phyloP scores from a whole-genome alignment of 257 asterid genomes.

The Plantago ovata region DNA sequence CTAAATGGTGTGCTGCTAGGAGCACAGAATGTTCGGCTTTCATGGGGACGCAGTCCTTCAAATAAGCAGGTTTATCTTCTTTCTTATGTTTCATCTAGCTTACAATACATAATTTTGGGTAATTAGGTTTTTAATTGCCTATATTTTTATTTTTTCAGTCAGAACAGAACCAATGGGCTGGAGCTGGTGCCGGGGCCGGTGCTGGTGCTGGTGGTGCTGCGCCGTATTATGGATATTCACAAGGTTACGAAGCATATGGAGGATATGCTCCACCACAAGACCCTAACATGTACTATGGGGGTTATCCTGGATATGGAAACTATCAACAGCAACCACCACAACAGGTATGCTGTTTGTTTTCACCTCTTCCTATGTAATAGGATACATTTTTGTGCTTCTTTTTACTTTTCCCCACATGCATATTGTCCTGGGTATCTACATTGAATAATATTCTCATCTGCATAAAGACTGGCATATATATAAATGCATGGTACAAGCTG shows the following conservation, averaged over 20 bases:
- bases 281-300: conserved; percentile 75
- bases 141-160: conserved; percentile 28
- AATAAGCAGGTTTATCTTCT: conserved; percentile 61
- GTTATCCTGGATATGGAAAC: conserved; percentile 72
- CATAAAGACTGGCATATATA: too few species aligned
- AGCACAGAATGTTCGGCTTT: conserved; percentile 75
- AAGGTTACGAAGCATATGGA: conserved; percentile 79
- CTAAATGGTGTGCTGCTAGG: conserved; percentile 71
- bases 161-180: conserved; percentile 67
- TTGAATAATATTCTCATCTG: too few species aligned
- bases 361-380: too few species aligned
- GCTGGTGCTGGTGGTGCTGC: conserved; percentile 31
- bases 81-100: neutral
- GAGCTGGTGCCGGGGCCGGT: conserved; percentile 19
- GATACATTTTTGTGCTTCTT: too few species aligned
- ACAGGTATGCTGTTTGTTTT: conserved; percentile 46
- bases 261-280: conserved; percentile 84
- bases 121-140: conserved; percentile 15
- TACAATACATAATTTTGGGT: neutral
- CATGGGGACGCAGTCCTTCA: conserved; percentile 96
- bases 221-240: conserved; percentile 56
- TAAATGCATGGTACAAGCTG: too few species aligned
- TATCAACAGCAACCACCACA: conserved; percentile 83
- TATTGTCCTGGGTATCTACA: too few species aligned
- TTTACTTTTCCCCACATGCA: too few species aligned